Base-by-base conservation (phyloP, 768 basidiomycete species). In the Termitomyces sp. region DNA sequence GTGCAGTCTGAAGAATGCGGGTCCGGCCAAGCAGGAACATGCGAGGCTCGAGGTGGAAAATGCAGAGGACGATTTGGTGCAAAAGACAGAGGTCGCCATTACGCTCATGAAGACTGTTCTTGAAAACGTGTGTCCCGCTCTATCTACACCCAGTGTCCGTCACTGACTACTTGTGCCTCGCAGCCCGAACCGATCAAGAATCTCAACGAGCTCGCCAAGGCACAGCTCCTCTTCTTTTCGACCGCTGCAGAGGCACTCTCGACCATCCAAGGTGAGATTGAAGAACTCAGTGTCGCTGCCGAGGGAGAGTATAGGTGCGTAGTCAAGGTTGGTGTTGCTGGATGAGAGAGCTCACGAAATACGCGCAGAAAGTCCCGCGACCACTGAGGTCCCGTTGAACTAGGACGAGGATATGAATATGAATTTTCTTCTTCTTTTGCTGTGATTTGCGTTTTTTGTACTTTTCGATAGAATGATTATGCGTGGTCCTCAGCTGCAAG, bases 21-120 rank as follows among this genome's bases (percentile, higher is more conserved):
- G 68, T 59, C 85, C 90, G 0, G 73, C 84, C 17, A 90, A 78
- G 75, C 92, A 95, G 70, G 97, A 98, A 68, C 94, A 97, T 52
- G 91, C 94, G 4, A 79, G 91, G 47, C 84, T 97, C 21, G 92
- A 95, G 63, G 90, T 93, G 10, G 91, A 94, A 82, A 93, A 93
- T 60, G 90, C 91, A 9, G 91, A 94, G 65, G 97, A 99, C 69
- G 93, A 95, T 71, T 83, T 98, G 32, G 97, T 98, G 5, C 95
- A 95, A 70, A 94, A 93, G 79, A 99, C 97, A 23, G 97, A 99
- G 71, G 90, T 95, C 31, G 96, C 95, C 1, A 97, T 97, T 65
- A 91, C 90, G 2, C 82, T 94, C 43, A 96, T 97, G 95, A 96
- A 96, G 79, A 89, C 92, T n/a, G 96, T 98, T 16, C 81, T 99